Evolutionary conservation across 176 grass and related monocot species (phyloP).

Genomic region (Zoysia japonica): DNA sequence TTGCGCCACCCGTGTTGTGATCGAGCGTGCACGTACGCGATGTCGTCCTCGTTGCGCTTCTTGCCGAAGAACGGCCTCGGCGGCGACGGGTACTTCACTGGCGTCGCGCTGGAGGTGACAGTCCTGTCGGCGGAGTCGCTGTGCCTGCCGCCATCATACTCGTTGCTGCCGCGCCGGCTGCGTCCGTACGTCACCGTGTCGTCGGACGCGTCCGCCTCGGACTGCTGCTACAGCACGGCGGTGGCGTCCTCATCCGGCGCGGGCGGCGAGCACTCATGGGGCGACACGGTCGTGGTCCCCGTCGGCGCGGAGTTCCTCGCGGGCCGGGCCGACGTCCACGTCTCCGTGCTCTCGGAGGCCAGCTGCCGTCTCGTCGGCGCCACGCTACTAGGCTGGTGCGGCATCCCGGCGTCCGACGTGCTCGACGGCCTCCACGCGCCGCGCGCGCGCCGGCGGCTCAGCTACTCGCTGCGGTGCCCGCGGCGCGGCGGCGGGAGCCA

Average conservation of each 20-base stretch:
- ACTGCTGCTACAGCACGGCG: conserved; percentile 38
- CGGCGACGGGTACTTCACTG: conserved; percentile 15
- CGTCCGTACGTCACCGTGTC: conserved; percentile 72
- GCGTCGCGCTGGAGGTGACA: conserved; percentile 68
- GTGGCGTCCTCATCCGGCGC: conserved; percentile 7
- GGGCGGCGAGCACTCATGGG: conserved; percentile 52
- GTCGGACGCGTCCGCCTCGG: not conserved
- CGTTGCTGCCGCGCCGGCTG: conserved; percentile 52
- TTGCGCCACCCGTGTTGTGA: not conserved
- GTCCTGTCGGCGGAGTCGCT: conserved; percentile 78
- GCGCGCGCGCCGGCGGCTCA: too few relatives aligned
- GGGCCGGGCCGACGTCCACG: conserved; percentile 36
- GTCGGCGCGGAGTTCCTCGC: conserved; percentile 59
- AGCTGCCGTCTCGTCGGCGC: conserved; percentile 39
- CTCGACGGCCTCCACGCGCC: conserved; percentile 50
- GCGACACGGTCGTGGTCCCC: conserved; percentile 55
- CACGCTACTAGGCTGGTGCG: conserved; percentile 68
- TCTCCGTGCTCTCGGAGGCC: conserved; percentile 55
- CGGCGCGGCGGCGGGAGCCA: not conserved
- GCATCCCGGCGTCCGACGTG: conserved; percentile 55
- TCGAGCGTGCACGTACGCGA: not conserved
- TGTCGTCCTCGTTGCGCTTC: conserved; percentile 18
- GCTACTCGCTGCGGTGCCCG: conserved; percentile 36
- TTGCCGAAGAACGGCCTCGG: conserved; percentile 8
- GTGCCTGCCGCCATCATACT: conserved; percentile 47